Conservation (phyloP, 1,284 basidiomycete genomes). For the Fistulinella cinereoalba region DNA sequence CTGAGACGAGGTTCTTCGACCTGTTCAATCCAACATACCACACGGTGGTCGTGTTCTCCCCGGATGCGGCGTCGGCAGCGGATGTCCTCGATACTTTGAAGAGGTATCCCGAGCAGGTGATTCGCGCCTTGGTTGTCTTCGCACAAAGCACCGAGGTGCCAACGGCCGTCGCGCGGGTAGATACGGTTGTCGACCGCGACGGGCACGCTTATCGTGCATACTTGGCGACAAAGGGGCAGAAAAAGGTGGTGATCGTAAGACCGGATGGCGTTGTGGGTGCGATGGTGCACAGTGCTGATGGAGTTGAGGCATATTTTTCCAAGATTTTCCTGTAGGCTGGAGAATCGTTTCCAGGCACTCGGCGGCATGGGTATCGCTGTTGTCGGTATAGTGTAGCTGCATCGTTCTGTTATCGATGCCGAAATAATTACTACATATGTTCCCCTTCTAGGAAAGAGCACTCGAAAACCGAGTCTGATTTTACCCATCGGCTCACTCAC, state of each 20-base stretch:
- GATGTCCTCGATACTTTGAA: slow-evolving; percentile 9
- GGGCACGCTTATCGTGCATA: slow-evolving; percentile 26
- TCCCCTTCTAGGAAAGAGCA: too few species aligned
- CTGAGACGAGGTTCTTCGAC: slow-evolving; percentile 23
- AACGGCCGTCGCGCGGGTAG: not conserved
- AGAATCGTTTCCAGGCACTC: too few species aligned
- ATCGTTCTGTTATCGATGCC: too few species aligned
- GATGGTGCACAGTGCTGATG: slow-evolving; percentile 29
- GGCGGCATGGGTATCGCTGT: too few species aligned
- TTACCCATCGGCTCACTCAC: too few species aligned
- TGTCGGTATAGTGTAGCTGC: too few species aligned
- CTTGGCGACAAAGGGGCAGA: slow-evolving; percentile 11
- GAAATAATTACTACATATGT: too few species aligned
- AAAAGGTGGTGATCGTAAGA: slow-evolving; percentile 29
- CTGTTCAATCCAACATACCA: slow-evolving; percentile 22
- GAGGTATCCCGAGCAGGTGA: slow-evolving; percentile 1
- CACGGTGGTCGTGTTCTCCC: slow-evolving; percentile 25
- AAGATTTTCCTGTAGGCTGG: slow-evolving; percentile 15
- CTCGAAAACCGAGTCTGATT: too few species aligned
- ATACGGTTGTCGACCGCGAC: slow-evolving; percentile 13
- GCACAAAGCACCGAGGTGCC: slow-evolving; percentile 2
- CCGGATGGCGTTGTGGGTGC: slow-evolving; percentile 41
- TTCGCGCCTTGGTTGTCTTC: slow-evolving; percentile 13
- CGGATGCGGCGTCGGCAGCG: slow-evolving; percentile 1
- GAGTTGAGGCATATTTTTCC: slow-evolving; percentile 32